Conservation (phyloP, 2,329 filamentous ascomycete species). For the Cercospora beticola region DNA sequence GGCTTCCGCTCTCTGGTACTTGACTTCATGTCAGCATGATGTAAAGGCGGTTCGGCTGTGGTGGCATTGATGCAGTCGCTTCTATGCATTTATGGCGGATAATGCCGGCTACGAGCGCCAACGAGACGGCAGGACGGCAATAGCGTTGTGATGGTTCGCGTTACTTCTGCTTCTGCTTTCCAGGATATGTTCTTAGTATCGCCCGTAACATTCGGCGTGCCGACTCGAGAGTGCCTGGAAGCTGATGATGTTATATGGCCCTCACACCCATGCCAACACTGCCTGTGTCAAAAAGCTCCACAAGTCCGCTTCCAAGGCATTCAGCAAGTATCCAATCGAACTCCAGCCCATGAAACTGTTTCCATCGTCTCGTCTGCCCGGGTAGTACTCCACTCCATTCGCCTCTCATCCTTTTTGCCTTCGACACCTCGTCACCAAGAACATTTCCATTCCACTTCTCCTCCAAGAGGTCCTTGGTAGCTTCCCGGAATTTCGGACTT, state of each 20-base stretch:
- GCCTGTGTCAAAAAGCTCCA: constrained; percentile 73
- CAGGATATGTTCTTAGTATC: not conserved
- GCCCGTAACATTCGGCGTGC: too few species aligned
- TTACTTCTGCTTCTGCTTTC: not conserved
- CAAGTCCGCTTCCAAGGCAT: constrained; percentile 66
- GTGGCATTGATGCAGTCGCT: not conserved
- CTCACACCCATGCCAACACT: constrained; percentile 67
- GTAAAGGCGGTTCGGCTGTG: too few species aligned
- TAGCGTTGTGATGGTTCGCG: not conserved
- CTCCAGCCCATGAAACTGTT: constrained; percentile 64
- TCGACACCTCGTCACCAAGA: constrained; percentile 47
- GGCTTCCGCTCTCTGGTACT: not conserved
- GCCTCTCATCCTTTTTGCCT: constrained; percentile 54
- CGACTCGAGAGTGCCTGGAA: not conserved
- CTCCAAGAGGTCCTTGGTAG: constrained; percentile 59
- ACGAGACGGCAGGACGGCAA: not conserved
- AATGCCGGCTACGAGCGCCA: not conserved
- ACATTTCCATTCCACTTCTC: constrained; percentile 72
- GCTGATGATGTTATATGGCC: not conserved
- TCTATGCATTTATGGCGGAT: not conserved
- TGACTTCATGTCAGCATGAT: not conserved
- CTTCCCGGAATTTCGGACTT: constrained; percentile 60
- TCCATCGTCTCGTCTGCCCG: constrained; percentile 68
- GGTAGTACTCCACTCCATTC: constrained; percentile 59
- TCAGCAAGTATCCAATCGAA: constrained; percentile 73